Base-by-base conservation (phyloP, 2,329 filamentous ascomycete genomes). In the Colletotrichum viniferum region DNA sequence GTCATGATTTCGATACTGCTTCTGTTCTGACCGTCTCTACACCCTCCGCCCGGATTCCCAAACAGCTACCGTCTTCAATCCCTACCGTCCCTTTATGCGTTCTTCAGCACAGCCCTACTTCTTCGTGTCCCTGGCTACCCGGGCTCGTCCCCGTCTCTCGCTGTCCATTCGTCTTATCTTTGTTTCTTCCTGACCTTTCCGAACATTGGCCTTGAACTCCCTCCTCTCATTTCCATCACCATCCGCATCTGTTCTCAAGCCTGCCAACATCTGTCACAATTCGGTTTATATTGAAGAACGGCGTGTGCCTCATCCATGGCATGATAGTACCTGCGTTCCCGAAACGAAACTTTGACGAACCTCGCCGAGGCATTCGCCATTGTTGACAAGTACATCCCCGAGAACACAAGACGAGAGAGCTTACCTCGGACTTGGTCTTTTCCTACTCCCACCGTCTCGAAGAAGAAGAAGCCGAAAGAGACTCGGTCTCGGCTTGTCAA, bases 61-160 rank as follows among this genome's bases (percentile, higher is more conserved):
- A 79, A 81, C 79, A 79, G 76, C 78, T 78, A 78, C 76, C 72
- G 78, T 80, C 79, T 81, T 81, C 79, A 81, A 78, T 80, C 77
- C 79, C 77, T 78, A 69, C 77, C 77, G 76, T 79, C 78, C 73
- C 73, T 81, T 82, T 76, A 83, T 83, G 81, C 81, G 79, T 78
- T 78, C 73, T 69, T 74, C 76, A 78, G 78, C 81, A 83, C 78
- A 81, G 80, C 80, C 80, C 79, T 80, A 75, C 77, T 79, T 74
- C 62, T 71, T 32, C 74, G 48, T 70, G 60, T 74, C 71, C 74
- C 61, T 78, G 73, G 69, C 61, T 64, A 77, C 77, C 75, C 52
- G 56, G 63, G 69, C 73, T 56, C 63, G 72, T 69, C 73, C 67
- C 71, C 68, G 75, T 60, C 76, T 76, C 58, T 75, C 34, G 72